phyloP scores from a whole-genome alignment of 192 early-diverging fungal genomes.

The Coemansia sp. region DNA sequence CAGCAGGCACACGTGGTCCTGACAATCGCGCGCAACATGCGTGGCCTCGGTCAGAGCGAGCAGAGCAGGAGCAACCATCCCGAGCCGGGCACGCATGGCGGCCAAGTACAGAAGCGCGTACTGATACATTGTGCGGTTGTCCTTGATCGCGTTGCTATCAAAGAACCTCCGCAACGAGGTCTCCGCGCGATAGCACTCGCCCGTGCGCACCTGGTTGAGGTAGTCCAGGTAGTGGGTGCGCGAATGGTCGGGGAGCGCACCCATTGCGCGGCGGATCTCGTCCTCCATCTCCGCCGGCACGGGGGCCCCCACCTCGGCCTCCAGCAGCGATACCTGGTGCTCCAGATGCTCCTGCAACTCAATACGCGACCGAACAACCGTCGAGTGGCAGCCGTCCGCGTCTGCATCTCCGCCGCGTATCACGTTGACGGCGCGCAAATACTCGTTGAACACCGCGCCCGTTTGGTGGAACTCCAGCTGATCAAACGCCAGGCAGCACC shows the following conservation, averaged over 20 bases:
- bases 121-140: slow-evolving; percentile 28
- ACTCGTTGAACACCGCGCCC: slow-evolving; percentile 22
- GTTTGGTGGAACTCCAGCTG: slow-evolving; percentile 53
- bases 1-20: slow-evolving; percentile 38
- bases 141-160: slow-evolving; percentile 27
- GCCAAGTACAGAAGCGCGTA: slow-evolving; percentile 43
- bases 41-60: slow-evolving; percentile 40
- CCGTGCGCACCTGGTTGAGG: slow-evolving; percentile 26
- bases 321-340: slow-evolving; percentile 25
- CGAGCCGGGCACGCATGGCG: slow-evolving; percentile 36
- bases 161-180: slow-evolving; percentile 39
- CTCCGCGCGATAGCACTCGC: slow-evolving; percentile 29
- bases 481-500: slow-evolving; percentile 46
- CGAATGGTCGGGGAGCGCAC: slow-evolving; percentile 18
- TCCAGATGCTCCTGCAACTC: slow-evolving; percentile 37
- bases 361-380: slow-evolving; percentile 11
- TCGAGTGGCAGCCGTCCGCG: no score
- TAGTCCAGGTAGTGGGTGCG: slow-evolving; percentile 34
- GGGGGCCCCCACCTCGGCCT: slow-evolving; percentile 15
- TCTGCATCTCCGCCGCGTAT: neutral
- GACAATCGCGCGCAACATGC: slow-evolving; percentile 47
- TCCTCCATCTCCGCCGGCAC: slow-evolving; percentile 14
- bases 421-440: slow-evolving; percentile 13
- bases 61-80: slow-evolving; percentile 20
- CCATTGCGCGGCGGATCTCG: slow-evolving; percentile 11